These are phyloP conservation scores for Arthrocladium fulminans DNA, from an alignment of 2,329 filamentous ascomycete genomes.

Conservation along the genomic window DNA sequence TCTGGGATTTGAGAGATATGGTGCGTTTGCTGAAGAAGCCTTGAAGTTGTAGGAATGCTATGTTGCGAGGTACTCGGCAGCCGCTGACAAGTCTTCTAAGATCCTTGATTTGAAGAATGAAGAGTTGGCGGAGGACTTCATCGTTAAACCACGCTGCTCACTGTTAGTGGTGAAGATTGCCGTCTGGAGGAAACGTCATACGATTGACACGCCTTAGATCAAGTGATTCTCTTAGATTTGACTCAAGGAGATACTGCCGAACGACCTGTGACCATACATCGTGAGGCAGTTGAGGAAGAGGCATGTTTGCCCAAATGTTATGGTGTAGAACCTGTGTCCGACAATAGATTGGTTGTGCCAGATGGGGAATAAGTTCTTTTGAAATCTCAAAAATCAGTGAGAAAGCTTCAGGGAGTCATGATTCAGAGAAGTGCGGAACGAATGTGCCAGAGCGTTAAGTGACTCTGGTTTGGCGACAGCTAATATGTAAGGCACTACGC, in stretches of 20 bases:
- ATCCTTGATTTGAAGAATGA: conserved; percentile 6
- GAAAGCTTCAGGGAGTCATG: background rate
- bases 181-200: background rate
- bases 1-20: background rate
- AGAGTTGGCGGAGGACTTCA: conserved; percentile 3
- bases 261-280: conserved; percentile 2
- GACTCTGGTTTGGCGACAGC: too few species aligned
- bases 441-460: too few species aligned
- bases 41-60: conserved; percentile 6
- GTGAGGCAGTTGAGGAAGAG: conserved; percentile 1
- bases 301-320: background rate
- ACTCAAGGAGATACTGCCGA: conserved; percentile 6
- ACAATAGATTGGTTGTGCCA: background rate
- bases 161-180: background rate
- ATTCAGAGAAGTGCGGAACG: background rate
- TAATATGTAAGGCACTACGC: background rate
- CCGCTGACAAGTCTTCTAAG: background rate
- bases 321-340: background rate
- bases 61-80: conserved; percentile 1
- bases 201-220: background rate
- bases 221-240: background rate
- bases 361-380: background rate
- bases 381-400: background rate
- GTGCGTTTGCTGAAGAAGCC: conserved; percentile 6
- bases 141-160: conserved; percentile 1